phyloP scores from a whole-genome alignment of 768 basidiomycete genomes.

The Tricholoma saponaceum region DNA sequence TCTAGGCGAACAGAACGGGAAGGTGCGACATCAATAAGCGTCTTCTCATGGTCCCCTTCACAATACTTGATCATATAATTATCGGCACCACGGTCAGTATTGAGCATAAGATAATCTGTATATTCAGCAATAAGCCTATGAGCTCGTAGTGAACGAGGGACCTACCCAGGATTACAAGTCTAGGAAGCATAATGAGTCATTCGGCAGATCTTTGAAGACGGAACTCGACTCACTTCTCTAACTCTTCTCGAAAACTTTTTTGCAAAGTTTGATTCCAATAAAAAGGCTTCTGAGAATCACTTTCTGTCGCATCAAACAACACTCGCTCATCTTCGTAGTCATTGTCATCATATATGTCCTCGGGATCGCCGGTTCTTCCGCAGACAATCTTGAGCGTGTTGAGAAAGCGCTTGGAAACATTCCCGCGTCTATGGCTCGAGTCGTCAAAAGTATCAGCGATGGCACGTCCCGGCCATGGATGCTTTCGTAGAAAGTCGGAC shows the following conservation, averaged over 20 bases:
- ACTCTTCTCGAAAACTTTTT: slow-evolving; percentile 78
- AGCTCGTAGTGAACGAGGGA: background rate
- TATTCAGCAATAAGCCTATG: background rate
- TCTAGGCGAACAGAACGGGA: slow-evolving; percentile 60
- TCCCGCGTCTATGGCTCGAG: slow-evolving; percentile 70
- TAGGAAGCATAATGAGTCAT: slow-evolving; percentile 24
- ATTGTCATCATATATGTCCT: slow-evolving; percentile 63
- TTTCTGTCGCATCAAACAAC: slow-evolving; percentile 63
- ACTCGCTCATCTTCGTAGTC: slow-evolving; percentile 74
- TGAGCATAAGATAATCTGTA: slow-evolving; percentile 86
- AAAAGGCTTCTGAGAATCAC: slow-evolving; percentile 57
- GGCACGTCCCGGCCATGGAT: slow-evolving; percentile 86
- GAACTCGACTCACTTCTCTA: slow-evolving; percentile 66
- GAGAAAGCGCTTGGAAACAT: slow-evolving; percentile 62
- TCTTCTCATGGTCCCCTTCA: slow-evolving; percentile 74
- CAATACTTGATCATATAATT: slow-evolving; percentile 94
- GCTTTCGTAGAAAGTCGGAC: slow-evolving; percentile 78
- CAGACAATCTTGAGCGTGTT: slow-evolving; percentile 76
- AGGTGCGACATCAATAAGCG: slow-evolving; percentile 75
- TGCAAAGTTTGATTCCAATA: slow-evolving; percentile 81
- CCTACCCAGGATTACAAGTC: slow-evolving; percentile 79
- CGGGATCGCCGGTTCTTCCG: slow-evolving; percentile 74
- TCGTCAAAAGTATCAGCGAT: slow-evolving; percentile 86
- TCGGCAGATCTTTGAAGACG: background rate
- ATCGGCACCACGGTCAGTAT: slow-evolving; percentile 85